These are phyloP conservation scores for Sugiyamaella grinbergsii DNA, from an alignment of 1,139 yeast species.

Conservation along the genomic window DNA sequence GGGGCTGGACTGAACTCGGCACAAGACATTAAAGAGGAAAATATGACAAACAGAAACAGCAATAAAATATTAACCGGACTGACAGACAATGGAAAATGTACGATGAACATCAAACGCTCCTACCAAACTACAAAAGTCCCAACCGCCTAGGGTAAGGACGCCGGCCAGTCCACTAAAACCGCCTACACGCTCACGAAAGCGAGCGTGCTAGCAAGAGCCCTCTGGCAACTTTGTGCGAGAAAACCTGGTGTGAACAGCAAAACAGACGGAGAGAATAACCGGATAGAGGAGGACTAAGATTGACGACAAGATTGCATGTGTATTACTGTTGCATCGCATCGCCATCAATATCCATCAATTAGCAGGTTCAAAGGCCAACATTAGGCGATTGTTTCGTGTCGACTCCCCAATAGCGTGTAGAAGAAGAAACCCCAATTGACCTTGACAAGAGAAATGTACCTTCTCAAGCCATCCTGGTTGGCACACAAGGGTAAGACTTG, in stretches of 20 bases:
- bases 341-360: background rate
- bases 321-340: background rate
- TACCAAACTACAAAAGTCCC: no score
- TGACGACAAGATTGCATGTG: background rate
- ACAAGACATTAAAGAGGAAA: background rate
- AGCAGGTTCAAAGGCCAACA: background rate
- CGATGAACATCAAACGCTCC: no score
- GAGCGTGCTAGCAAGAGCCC: no score
- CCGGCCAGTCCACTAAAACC: no score
- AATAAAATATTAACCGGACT: no score
- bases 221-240: no score
- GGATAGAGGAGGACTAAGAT: no score
- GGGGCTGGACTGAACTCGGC: background rate
- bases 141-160: no score
- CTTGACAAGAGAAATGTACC: conserved; percentile 54
- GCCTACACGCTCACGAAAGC: no score
- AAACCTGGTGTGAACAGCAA: background rate
- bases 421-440: background rate
- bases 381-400: no score
- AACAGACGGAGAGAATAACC: background rate
- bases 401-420: no score
- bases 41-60: background rate
- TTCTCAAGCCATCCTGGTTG: conserved; percentile 84
- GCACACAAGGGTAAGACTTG: conserved; percentile 62
- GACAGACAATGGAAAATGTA: no score